Evolutionary conservation across 805 yeast genomes (phyloP), one percentile per base, ranked within the genome.

Genomic region (Starmerella sp.): DNA sequence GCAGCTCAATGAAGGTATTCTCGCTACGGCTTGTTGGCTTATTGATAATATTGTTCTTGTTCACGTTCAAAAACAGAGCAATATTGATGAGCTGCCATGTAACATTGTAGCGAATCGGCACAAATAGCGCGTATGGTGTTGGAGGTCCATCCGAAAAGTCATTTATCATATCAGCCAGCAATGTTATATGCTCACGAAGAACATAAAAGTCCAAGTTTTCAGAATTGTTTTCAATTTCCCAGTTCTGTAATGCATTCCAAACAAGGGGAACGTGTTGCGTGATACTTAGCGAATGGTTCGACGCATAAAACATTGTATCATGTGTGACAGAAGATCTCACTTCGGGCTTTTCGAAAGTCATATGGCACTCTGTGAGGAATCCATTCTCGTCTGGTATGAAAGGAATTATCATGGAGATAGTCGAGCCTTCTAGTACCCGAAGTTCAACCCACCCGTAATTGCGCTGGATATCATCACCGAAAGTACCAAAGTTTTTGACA

Each of bases 401-500:
- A 0, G 60, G 60, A 13, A 77, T 69, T 15, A 69, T 72, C 11
- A 73, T 66, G 3, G 73, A 64, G 0, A 83, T 63, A 0, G 73
- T 73, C 0, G 95, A 77, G 0, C 76, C 80, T 15, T 73, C 71
- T 3, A 74, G 75, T 43, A 82, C 69, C 57, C 82, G 83, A 17
- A 88, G 53, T 63, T 91, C 97, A 3, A 93, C 57, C 98, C 98
- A 93, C 0, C 96, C 97, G 71, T 84, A 93, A 1, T 95, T 84
- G 48, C 93, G 73, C 31, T 59, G 60, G 7, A 54, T 45, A 6
- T 58, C 56, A 10, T 55, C 57, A 3, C 58, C 61, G 22, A 48
- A 51, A 4, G 48, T 17, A 14, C 54, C 48, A 9, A 46, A 37
- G 28, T 30, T 43, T 6, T 34, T 30, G 6, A 47, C 43, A 36